Evolutionary conservation across 2,329 filamentous ascomycete genomes (phyloP).

Genomic region (Trichoderma simmonsii): DNA sequence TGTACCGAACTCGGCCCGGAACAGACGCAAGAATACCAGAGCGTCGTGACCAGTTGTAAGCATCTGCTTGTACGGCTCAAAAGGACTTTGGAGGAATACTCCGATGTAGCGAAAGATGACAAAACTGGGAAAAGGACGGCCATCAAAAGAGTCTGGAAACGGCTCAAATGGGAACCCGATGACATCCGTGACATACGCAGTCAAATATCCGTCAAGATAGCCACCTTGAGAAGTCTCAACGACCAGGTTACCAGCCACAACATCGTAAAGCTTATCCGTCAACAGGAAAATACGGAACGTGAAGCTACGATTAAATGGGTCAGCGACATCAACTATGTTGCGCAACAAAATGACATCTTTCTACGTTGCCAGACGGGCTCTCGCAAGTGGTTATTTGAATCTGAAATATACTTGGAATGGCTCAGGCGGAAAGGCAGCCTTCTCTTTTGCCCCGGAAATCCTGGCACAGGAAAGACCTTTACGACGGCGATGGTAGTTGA

Average conservation of each 20-base stretch:
- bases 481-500: not conserved
- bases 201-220: not conserved
- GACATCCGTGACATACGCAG: not conserved
- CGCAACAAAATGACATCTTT: not conserved
- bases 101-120: fast-evolving
- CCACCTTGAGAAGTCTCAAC: not conserved
- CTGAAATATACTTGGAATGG: not conserved
- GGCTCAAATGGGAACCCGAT: not conserved
- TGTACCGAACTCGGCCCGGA: not conserved
- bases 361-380: not conserved
- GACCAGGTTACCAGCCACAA: not conserved
- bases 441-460: not conserved
- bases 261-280: not conserved
- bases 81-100: not conserved
- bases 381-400: not conserved
- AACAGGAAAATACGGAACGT: not conserved
- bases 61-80: not conserved
- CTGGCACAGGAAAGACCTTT: not conserved
- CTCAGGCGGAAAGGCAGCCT: not conserved
- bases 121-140: not conserved
- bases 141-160: not conserved
- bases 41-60: not conserved
- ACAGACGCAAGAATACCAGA: not conserved
- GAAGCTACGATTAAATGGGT: not conserved
- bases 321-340: not conserved